These are phyloP conservation scores for Astrothelium macrocarpum DNA, from an alignment of 495 filamentous ascomycete genomes.

Conservation along the genomic window DNA sequence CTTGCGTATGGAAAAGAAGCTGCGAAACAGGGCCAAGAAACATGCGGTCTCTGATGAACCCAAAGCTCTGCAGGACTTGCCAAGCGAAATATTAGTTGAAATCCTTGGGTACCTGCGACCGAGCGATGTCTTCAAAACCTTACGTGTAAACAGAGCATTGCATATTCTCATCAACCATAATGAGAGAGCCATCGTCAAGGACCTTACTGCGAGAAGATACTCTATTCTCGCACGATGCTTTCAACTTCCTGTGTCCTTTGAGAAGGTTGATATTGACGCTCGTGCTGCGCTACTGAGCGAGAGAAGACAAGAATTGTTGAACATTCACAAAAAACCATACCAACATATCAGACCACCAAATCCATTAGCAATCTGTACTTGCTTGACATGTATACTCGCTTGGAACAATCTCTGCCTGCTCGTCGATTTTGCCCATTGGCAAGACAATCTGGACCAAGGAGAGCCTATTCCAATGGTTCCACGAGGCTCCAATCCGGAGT, in stretches of 20 bases:
- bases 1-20: slow-evolving; percentile 37
- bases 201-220: slow-evolving; percentile 37
- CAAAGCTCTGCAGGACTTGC: slow-evolving; percentile 33
- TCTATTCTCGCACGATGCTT: slow-evolving; percentile 40
- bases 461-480: slow-evolving; percentile 43
- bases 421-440: slow-evolving; percentile 48
- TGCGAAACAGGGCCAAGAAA: slow-evolving; percentile 31
- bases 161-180: slow-evolving; percentile 34
- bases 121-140: slow-evolving; percentile 38
- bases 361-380: slow-evolving; percentile 38
- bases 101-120: slow-evolving; percentile 38
- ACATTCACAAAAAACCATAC: slow-evolving; percentile 37
- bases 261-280: slow-evolving; percentile 31
- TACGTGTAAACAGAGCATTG: slow-evolving; percentile 30
- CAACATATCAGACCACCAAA: slow-evolving; percentile 40
- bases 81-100: slow-evolving; percentile 40
- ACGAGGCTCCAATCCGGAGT: slow-evolving; percentile 34
- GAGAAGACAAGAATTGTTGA: slow-evolving; percentile 30
- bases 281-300: slow-evolving; percentile 30
- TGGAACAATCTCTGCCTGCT: slow-evolving; percentile 45
- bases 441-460: slow-evolving; percentile 39
- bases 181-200: slow-evolving; percentile 31
- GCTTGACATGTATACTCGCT: slow-evolving; percentile 41
- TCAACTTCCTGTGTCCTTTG: slow-evolving; percentile 36
- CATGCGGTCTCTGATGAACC: slow-evolving; percentile 4